Conservation (phyloP, 2,329 filamentous ascomycete genomes). For the Neonectria magnoliae region DNA sequence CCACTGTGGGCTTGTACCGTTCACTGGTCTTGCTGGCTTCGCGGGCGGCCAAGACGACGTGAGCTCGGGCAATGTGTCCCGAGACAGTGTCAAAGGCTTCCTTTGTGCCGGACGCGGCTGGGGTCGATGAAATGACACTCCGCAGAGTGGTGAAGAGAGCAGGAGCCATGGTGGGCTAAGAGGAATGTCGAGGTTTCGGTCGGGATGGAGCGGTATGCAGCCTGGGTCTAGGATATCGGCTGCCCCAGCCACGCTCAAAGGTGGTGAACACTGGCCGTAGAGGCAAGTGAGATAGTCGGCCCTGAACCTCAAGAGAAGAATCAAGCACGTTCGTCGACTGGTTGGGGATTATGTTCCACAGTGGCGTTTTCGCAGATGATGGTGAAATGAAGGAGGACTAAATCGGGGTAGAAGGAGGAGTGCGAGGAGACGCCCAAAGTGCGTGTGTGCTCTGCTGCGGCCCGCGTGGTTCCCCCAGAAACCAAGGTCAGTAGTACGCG, state of each 20-base stretch:
- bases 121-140: constrained; percentile 41
- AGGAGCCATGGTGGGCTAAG: constrained; percentile 51
- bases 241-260: constrained; percentile 41
- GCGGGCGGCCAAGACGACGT: constrained; percentile 54
- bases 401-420: constrained; percentile 1
- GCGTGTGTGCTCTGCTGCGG: constrained; percentile 22
- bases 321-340: background rate
- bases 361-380: constrained; percentile 7
- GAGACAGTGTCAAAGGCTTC: constrained; percentile 46
- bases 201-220: constrained; percentile 16
- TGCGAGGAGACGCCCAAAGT: constrained; percentile 4
- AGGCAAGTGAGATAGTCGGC: constrained; percentile 9
- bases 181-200: constrained; percentile 37
- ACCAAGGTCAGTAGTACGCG: constrained; percentile 27
- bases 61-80: constrained; percentile 55
- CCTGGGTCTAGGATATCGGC: constrained; percentile 41
- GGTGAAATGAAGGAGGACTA: background rate
- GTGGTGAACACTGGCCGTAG: constrained; percentile 22
- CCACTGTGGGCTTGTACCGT: constrained; percentile 42
- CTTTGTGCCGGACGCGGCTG: constrained; percentile 26
- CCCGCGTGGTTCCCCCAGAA: constrained; percentile 44
- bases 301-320: background rate
- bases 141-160: constrained; percentile 48
- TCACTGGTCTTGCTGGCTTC: constrained; percentile 44
- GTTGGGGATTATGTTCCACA: background rate